Conservation (phyloP, 140 eudicot genomes). For the Cichorium intybus region DNA sequence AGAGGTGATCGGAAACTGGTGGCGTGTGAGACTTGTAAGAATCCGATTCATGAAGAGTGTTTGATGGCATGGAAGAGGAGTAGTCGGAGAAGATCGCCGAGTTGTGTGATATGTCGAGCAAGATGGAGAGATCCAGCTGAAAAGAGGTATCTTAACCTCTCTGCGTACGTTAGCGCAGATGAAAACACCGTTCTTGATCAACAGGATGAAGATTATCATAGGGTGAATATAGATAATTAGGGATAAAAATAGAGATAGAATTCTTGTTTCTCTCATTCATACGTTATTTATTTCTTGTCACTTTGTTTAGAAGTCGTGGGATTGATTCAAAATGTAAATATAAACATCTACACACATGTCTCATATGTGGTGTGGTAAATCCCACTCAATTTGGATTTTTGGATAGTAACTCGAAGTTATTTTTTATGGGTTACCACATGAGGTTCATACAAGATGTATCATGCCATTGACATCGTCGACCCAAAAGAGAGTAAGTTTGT, state of each 20-base stretch:
- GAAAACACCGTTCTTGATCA: conserved; percentile 7
- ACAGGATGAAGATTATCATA: conserved; percentile 18
- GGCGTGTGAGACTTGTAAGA: conserved; percentile 68
- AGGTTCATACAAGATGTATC: no score
- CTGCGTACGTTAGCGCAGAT: conserved; percentile 56
- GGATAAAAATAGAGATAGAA: no score
- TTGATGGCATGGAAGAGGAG: conserved; percentile 68
- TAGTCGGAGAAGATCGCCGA: conserved; percentile 38
- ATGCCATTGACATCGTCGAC: no score
- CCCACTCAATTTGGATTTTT: no score
- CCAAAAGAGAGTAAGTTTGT: no score
- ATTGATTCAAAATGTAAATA: background rate
- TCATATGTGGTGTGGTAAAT: background rate
- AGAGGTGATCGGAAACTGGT: conserved; percentile 44
- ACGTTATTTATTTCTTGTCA: no score
- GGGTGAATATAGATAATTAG: background rate
- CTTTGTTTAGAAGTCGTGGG: background rate
- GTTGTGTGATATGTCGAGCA: conserved; percentile 82
- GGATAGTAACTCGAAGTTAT: no score
- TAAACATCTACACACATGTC: background rate
- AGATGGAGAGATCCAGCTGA: conserved; percentile 56
- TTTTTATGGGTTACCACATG: background rate
- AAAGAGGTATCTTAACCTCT: conserved; percentile 59
- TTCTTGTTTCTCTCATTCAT: background rate
- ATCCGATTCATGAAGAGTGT: conserved; percentile 66